phyloP scores from a whole-genome alignment of 2,329 filamentous ascomycete genomes.

The Sphaerulina vaccinii region DNA sequence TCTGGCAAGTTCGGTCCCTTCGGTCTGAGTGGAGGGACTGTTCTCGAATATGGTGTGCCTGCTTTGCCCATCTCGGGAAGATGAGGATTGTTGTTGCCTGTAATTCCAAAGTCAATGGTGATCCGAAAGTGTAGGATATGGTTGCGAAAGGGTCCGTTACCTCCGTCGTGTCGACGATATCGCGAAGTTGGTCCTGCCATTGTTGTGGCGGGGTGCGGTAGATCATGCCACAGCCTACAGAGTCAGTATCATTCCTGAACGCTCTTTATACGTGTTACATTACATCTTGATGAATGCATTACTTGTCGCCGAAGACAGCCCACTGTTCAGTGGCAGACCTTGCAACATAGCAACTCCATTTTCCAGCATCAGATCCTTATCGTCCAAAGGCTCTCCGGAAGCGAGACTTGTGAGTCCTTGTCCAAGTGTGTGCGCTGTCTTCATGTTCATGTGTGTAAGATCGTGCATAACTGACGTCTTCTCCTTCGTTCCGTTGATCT shows the following conservation, averaged over 20 bases:
- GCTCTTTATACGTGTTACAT: not conserved
- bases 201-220: conserved; percentile 52
- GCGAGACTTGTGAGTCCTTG: conserved; percentile 45
- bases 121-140: not conserved
- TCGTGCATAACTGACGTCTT: conserved; percentile 46
- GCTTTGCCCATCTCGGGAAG: conserved; percentile 55
- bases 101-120: not conserved
- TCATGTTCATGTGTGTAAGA: conserved; percentile 41
- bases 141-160: not conserved
- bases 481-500: conserved; percentile 37
- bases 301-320: conserved; percentile 40
- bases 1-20: conserved; percentile 53
- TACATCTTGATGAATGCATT: conserved; percentile 53
- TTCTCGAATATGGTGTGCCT: conserved; percentile 48
- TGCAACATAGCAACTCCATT: conserved; percentile 55
- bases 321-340: conserved; percentile 45
- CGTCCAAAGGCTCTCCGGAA: conserved; percentile 48
- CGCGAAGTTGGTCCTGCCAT: conserved; percentile 47
- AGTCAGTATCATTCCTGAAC: not conserved
- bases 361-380: conserved; percentile 51
- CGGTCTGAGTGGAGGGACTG: conserved; percentile 47
- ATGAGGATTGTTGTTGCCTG: conserved; percentile 49
- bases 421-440: conserved; percentile 42
- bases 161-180: conserved; percentile 45
- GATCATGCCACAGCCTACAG: conserved; percentile 47